Evolutionary conservation across 768 basidiomycete genomes (phyloP).

Genomic region (Leccinum truebloodii): DNA sequence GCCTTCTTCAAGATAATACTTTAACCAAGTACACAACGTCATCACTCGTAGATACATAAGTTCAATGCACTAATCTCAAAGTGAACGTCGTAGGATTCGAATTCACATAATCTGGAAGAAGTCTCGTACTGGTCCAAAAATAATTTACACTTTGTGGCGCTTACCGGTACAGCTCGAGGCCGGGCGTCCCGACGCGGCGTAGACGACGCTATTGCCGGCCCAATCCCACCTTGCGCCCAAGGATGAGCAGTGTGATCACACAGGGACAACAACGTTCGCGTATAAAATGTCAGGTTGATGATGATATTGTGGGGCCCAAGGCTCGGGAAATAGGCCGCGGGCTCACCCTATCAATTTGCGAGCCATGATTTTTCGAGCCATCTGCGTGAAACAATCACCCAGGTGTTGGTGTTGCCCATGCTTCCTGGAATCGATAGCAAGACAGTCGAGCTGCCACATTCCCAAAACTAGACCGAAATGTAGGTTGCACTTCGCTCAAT

Average conservation of each 20-base stretch:
- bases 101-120: slow-evolving; percentile 6
- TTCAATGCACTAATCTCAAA: slow-evolving; percentile 10
- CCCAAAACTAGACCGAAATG: slow-evolving; percentile 42
- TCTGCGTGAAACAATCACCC: slow-evolving; percentile 14
- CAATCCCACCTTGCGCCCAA: slow-evolving; percentile 22
- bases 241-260: slow-evolving; percentile 10
- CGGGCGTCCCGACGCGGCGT: slow-evolving; percentile 22
- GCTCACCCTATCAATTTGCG: slow-evolving; percentile 46
- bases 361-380: neutral
- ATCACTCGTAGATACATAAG: neutral
- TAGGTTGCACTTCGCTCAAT: slow-evolving; percentile 31
- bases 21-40: no score
- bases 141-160: slow-evolving; percentile 3
- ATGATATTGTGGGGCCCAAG: slow-evolving; percentile 57
- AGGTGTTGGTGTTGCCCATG: slow-evolving; percentile 16
- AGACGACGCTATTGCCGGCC: slow-evolving; percentile 23
- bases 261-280: neutral
- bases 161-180: slow-evolving; percentile 25
- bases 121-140: neutral
- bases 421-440: slow-evolving; percentile 29
- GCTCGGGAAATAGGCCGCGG: slow-evolving; percentile 60
- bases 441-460: slow-evolving; percentile 31
- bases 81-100: neutral
- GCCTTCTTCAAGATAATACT: slow-evolving; percentile 5
- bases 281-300: slow-evolving; percentile 16